Conservation (phyloP, 768 basidiomycete genomes). For the Serendipita sp. region DNA sequence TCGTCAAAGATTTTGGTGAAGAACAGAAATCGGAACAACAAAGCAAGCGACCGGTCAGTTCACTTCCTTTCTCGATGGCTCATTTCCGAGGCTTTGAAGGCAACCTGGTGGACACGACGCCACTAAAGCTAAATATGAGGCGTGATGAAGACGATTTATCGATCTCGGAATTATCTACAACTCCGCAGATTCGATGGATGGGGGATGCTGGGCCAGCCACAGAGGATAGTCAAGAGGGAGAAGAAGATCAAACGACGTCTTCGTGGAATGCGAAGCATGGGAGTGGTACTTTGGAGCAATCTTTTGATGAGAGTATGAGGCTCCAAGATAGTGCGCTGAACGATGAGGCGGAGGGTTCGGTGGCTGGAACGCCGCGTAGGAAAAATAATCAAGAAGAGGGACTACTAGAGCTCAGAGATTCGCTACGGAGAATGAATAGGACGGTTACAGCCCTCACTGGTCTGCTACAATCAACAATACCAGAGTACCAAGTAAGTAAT, state of each 20-base stretch:
- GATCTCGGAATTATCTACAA: neutral
- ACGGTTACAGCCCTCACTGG: neutral
- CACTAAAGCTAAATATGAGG: neutral
- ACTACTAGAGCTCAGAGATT: neutral
- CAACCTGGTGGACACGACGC: neutral
- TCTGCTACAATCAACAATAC: neutral
- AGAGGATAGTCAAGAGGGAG: neutral
- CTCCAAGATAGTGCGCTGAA: neutral
- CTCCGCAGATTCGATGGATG: constrained; percentile 1
- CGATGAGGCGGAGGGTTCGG: neutral
- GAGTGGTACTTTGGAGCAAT: neutral
- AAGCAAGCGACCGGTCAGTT: neutral
- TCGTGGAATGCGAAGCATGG: neutral
- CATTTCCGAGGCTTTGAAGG: constrained; percentile 1
- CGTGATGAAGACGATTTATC: neutral
- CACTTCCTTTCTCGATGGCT: neutral
- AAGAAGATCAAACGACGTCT: neutral
- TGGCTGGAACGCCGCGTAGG: neutral
- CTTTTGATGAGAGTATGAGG: neutral
- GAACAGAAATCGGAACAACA: neutral
- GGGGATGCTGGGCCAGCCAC: neutral
- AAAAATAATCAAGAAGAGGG: neutral
- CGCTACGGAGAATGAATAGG: neutral
- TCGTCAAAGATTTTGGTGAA: neutral
- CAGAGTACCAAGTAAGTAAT: neutral